Conservation (phyloP, 805 yeast genomes). For the Isabelozyma gotoi region DNA sequence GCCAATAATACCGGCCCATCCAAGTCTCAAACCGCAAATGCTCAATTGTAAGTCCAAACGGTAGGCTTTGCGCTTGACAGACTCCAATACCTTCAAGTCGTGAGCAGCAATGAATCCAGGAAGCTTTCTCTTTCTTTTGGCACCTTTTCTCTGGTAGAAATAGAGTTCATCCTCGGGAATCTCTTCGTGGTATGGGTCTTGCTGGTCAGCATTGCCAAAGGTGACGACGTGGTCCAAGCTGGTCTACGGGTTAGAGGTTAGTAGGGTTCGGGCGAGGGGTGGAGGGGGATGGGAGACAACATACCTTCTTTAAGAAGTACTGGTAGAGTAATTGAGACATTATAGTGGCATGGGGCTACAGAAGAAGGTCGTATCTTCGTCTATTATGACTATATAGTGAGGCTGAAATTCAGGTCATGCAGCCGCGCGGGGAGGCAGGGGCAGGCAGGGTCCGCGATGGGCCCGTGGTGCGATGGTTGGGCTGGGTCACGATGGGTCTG, state of each 20-base stretch:
- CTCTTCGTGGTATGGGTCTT: constrained; percentile 42
- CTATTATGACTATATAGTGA: too few relatives aligned
- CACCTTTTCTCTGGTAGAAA: constrained; percentile 41
- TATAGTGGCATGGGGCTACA: neutral
- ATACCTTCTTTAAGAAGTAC: constrained; percentile 36
- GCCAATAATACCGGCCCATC: constrained; percentile 45
- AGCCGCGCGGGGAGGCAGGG: too few relatives aligned
- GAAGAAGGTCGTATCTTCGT: neutral
- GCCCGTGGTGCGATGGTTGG: too few relatives aligned
- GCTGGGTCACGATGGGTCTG: too few relatives aligned
- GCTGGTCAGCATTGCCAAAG: constrained; percentile 22
- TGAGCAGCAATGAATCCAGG: constrained; percentile 34
- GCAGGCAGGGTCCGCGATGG: too few relatives aligned
- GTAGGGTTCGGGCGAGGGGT: neutral
- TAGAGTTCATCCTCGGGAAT: constrained; percentile 41
- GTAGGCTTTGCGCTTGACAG: constrained; percentile 38
- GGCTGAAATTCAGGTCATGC: too few relatives aligned
- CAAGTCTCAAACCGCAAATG: constrained; percentile 38
- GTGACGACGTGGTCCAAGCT: constrained; percentile 24
- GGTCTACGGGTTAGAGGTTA: constrained; percentile 17
- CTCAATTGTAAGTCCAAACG: constrained; percentile 39
- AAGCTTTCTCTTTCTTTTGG: constrained; percentile 36
- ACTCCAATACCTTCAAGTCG: constrained; percentile 33
- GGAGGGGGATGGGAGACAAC: constrained; percentile 11
- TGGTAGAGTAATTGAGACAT: constrained; percentile 35